These are phyloP conservation scores for Suillus bovinus DNA, from an alignment of 768 basidiomycete species.

Conservation along the genomic window DNA sequence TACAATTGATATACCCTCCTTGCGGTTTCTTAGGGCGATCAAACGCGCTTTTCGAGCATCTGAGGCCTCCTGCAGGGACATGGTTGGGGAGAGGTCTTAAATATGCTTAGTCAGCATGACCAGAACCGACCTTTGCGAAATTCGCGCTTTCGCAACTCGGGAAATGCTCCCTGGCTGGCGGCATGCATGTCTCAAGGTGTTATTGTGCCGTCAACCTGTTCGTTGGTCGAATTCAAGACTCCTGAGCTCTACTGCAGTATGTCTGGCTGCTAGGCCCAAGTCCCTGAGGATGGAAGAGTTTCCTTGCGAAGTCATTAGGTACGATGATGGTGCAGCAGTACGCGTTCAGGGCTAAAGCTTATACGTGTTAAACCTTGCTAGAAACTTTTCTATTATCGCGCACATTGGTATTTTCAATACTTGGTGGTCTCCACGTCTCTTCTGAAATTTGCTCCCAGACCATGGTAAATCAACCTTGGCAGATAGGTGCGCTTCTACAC, in stretches of 20 bases:
- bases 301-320: conserved; percentile 72
- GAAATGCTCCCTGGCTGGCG: conserved; percentile 35
- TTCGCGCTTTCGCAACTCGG: conserved; percentile 1
- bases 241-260: conserved; percentile 34
- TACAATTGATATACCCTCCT: conserved; percentile 53
- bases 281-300: conserved; percentile 59
- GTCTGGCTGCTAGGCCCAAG: conserved; percentile 31
- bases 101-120: conserved; percentile 4
- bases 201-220: conserved; percentile 15
- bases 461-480: conserved; percentile 96
- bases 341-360: neutral
- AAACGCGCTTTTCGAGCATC: conserved; percentile 83
- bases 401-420: conserved; percentile 69
- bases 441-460: conserved; percentile 45
- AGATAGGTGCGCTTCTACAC: conserved; percentile 57
- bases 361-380: conserved; percentile 24
- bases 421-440: neutral
- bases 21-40: conserved; percentile 71
- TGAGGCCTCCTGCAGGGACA: conserved; percentile 75
- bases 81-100: conserved; percentile 20
- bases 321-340: conserved; percentile 10
- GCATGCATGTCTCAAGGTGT: conserved; percentile 28
- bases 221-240: conserved; percentile 13
- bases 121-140: neutral
- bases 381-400: conserved; percentile 96